phyloP scores from a whole-genome alignment of 306 rosid genomes.

The Lathyrus aphaca region DNA sequence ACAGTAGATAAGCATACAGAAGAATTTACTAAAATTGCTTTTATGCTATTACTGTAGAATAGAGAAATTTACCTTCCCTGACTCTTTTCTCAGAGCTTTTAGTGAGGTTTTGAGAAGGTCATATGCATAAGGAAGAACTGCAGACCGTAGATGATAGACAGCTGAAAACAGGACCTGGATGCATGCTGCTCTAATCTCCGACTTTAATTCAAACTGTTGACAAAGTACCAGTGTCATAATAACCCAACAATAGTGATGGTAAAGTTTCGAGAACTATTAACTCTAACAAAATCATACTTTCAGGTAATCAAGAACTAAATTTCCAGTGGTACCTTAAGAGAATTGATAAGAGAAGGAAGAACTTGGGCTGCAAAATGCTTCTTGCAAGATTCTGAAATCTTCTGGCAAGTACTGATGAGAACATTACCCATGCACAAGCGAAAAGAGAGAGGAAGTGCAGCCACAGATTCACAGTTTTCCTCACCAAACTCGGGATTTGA shows the following conservation, averaged over 20 bases:
- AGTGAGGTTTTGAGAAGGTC: slow-evolving; percentile 72
- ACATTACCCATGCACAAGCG: slow-evolving; percentile 91
- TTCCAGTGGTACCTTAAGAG: slow-evolving; percentile 62
- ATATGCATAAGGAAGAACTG: slow-evolving; percentile 61
- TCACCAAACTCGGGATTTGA: slow-evolving; percentile 38
- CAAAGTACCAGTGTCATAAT: slow-evolving; percentile 35
- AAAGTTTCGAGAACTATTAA: slow-evolving; percentile 23
- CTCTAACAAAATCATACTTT: background rate
- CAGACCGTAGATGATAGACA: slow-evolving; percentile 76
- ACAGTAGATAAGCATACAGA: background rate
- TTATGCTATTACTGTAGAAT: background rate
- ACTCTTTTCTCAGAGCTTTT: slow-evolving; percentile 60
- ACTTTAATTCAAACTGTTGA: slow-evolving; percentile 51
- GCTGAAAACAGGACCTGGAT: slow-evolving; percentile 83
- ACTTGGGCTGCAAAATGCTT: slow-evolving; percentile 55
- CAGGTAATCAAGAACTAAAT: slow-evolving; percentile 14
- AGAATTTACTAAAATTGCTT: slow-evolving; percentile 5
- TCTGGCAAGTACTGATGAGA: slow-evolving; percentile 86
- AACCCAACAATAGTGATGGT: slow-evolving; percentile 36
- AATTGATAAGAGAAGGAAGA: slow-evolving; percentile 62
- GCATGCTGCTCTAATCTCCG: slow-evolving; percentile 83
- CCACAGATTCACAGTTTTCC: slow-evolving; percentile 32
- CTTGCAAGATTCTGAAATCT: slow-evolving; percentile 61
- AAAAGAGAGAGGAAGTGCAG: slow-evolving; percentile 56
- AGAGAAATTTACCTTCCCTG: slow-evolving; percentile 61